These are phyloP conservation scores for Austroboletus eburneus DNA, from an alignment of 768 basidiomycete genomes.

Conservation along the genomic window DNA sequence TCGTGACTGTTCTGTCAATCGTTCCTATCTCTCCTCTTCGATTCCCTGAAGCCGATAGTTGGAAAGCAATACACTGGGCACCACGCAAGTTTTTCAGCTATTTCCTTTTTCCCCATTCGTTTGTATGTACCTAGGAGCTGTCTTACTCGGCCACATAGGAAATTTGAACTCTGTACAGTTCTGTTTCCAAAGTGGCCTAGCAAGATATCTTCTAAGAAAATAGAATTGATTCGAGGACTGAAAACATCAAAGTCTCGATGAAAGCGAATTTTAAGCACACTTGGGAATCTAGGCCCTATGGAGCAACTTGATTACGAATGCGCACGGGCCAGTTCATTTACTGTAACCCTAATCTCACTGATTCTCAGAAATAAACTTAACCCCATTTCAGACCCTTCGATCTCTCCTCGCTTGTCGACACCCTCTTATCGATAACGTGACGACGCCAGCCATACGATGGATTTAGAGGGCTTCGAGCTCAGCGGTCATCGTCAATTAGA, in stretches of 20 bases:
- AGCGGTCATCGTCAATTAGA: slow-evolving; percentile 3
- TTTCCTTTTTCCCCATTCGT: too few relatives aligned
- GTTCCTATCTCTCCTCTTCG: neutral
- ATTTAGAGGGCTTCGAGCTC: slow-evolving; percentile 38
- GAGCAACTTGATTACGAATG: slow-evolving; percentile 5
- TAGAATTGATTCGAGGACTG: too few relatives aligned
- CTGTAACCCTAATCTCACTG: too few relatives aligned
- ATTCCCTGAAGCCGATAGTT: neutral
- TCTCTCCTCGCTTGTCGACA: neutral
- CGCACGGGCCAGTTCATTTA: slow-evolving; percentile 13
- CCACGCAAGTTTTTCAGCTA: neutral
- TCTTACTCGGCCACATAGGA: slow-evolving; percentile 4
- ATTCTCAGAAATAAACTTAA: slow-evolving; percentile 1
- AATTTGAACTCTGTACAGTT: slow-evolving; percentile 1
- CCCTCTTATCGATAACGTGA: neutral
- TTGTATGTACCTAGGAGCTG: slow-evolving; percentile 3
- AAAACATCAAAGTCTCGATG: too few relatives aligned
- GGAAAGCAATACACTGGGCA: neutral
- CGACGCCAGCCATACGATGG: slow-evolving; percentile 24
- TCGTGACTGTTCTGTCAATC: too few relatives aligned
- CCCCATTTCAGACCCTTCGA: too few relatives aligned
- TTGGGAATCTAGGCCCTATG: too few relatives aligned
- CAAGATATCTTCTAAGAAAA: slow-evolving; percentile 4
- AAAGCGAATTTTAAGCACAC: too few relatives aligned
- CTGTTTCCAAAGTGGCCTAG: slow-evolving; percentile 6